Percentiles rank a stretch among this genome's conserved stretches.
Evolutionary conservation across 768 basidiomycete species (phyloP).

Genomic region (Suillus lakei): DNA sequence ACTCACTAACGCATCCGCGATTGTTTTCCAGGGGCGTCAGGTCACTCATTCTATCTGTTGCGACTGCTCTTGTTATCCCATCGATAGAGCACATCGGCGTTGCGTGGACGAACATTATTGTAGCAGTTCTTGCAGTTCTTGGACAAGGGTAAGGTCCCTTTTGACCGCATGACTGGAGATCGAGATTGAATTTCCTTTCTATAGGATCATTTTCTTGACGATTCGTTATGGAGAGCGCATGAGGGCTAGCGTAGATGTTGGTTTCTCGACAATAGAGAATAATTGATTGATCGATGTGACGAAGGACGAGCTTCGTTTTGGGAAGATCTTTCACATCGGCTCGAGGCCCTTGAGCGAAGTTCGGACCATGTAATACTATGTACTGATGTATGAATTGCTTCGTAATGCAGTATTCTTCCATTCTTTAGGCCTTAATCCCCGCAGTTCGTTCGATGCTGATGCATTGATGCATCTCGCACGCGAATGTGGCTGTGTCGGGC

Average conservation of each 20-base stretch:
- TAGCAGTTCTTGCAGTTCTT: slow-evolving; percentile 50
- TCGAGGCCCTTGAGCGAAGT: not conserved
- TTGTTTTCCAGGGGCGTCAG: slow-evolving; percentile 48
- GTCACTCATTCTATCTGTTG: slow-evolving; percentile 45
- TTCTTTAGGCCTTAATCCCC: not conserved
- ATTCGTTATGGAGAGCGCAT: slow-evolving; percentile 62
- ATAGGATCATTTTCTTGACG: slow-evolving; percentile 54
- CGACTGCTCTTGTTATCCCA: slow-evolving; percentile 54
- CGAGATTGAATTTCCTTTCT: slow-evolving; percentile 31
- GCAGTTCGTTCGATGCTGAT: not conserved
- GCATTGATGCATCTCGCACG: not conserved
- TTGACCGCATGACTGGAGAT: not conserved
- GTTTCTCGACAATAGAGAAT: slow-evolving; percentile 49
- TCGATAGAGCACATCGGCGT: slow-evolving; percentile 59
- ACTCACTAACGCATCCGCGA: slow-evolving; percentile 32
- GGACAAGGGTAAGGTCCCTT: slow-evolving; percentile 55
- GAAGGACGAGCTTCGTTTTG: not conserved
- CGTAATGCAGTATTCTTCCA: not conserved
- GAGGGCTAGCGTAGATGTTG: slow-evolving; percentile 60
- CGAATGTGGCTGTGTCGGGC: not conserved
- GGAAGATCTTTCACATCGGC: not conserved
- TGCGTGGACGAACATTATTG: slow-evolving; percentile 48
- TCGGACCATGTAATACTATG: not conserved
- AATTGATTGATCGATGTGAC: slow-evolving; percentile 29
- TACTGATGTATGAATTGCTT: slow-evolving; percentile 5